phyloP scores from a whole-genome alignment of 768 basidiomycete genomes.

The Xanthoconium purpureum region DNA sequence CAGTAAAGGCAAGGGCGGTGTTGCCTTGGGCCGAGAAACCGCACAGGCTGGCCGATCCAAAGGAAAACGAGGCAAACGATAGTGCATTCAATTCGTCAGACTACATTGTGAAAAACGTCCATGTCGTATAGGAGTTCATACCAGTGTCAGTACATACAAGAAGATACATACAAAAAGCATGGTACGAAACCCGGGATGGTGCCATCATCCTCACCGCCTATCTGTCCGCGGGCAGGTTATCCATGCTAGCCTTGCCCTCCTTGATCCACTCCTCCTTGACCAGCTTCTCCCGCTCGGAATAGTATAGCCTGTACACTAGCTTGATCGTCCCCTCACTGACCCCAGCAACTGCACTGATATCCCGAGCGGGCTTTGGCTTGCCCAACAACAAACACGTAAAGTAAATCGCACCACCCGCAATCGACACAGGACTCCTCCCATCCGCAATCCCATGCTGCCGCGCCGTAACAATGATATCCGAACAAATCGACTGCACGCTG shows the following conservation, averaged over 20 bases:
- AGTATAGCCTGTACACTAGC: constrained; percentile 81
- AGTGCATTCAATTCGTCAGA: background rate
- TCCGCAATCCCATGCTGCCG: constrained; percentile 86
- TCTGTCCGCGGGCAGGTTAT: constrained; percentile 26
- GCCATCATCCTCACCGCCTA: constrained; percentile 3
- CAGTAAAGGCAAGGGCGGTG: constrained; percentile 65
- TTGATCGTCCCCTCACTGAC: constrained; percentile 96
- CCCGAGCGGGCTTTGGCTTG: constrained; percentile 68
- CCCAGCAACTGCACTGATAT: constrained; percentile 88
- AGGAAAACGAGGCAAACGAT: constrained; percentile 30
- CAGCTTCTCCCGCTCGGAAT: constrained; percentile 67
- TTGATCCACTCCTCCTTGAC: constrained; percentile 86
- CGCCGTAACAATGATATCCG: constrained; percentile 77
- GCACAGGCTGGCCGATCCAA: constrained; percentile 19
- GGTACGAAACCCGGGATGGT: constrained; percentile 8
- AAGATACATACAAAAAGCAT: constrained; percentile 17
- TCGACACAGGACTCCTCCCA: constrained; percentile 94
- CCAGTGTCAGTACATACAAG: constrained; percentile 14
- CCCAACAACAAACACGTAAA: constrained; percentile 86
- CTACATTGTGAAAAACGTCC: background rate
- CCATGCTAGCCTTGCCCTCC: constrained; percentile 61
- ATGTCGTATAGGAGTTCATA: constrained; percentile 7
- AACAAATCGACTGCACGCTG: constrained; percentile 78
- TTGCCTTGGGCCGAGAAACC: constrained; percentile 50
- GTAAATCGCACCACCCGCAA: constrained; percentile 95